Evolutionary conservation across 2,329 filamentous ascomycete genomes (phyloP).

Genomic region (Aurifilum marmelostoma): DNA sequence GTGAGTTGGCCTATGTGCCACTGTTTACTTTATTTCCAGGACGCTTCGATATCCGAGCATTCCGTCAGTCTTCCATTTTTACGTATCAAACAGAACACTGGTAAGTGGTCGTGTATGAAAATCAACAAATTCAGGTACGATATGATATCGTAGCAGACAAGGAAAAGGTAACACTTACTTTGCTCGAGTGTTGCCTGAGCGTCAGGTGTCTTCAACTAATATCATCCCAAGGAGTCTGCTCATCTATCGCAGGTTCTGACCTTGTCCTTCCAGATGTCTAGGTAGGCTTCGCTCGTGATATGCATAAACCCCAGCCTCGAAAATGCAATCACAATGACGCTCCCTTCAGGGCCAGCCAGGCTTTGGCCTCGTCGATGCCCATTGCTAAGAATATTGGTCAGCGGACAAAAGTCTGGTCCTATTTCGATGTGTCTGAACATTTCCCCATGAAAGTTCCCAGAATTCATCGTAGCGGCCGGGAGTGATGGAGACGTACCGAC

Average conservation of each 20-base stretch:
- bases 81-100: too few relatives aligned
- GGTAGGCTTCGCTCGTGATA: conserved; percentile 38
- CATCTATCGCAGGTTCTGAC: conserved; percentile 38
- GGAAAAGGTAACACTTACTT: conserved; percentile 24
- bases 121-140: too few relatives aligned
- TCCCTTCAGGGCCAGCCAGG: conserved; percentile 30
- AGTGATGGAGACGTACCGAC: conserved; percentile 8
- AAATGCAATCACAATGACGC: conserved; percentile 13
- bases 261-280: conserved; percentile 39
- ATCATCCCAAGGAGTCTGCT: conserved; percentile 38
- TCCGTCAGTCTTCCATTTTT: too few relatives aligned
- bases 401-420: neutral
- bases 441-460: neutral
- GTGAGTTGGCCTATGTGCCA: too few relatives aligned
- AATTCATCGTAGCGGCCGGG: too few relatives aligned
- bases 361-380: conserved; percentile 32
- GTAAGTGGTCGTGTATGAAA: too few relatives aligned
- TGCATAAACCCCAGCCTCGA: neutral
- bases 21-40: too few relatives aligned
- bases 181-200: conserved; percentile 34
- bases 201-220: conserved; percentile 39
- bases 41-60: too few relatives aligned
- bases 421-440: neutral
- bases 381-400: conserved; percentile 11
- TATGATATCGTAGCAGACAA: too few relatives aligned